These are phyloP conservation scores for Hericium rajendrae DNA, from an alignment of 768 basidiomycete genomes.

Conservation along the genomic window DNA sequence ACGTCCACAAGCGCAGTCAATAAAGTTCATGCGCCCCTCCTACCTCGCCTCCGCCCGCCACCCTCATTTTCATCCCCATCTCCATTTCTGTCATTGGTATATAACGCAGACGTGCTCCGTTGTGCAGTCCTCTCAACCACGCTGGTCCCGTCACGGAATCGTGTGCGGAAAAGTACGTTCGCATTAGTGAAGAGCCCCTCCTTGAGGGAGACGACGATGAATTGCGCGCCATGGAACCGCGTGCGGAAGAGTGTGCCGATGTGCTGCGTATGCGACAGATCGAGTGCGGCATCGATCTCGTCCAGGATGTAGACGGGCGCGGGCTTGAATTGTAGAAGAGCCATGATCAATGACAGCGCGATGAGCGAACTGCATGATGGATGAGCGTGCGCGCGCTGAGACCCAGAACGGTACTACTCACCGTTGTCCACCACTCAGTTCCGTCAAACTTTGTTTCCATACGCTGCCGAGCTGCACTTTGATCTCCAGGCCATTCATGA, in stretches of 20 bases:
- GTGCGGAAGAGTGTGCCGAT: conserved; percentile 97
- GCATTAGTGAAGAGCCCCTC: conserved; percentile 97
- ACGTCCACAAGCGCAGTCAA: no score
- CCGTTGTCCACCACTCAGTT: conserved; percentile 96
- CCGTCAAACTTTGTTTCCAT: conserved; percentile 97
- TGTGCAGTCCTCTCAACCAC: conserved; percentile 77
- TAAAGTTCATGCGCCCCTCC: no score
- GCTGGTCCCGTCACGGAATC: conserved; percentile 90
- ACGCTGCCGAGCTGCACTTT: conserved; percentile 91
- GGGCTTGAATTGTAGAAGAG: conserved; percentile 97
- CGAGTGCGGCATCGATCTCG: conserved; percentile 96
- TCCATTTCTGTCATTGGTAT: conserved; percentile 10
- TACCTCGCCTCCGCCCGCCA: no score
- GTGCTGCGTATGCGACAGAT: conserved; percentile 93
- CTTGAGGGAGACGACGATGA: conserved; percentile 95
- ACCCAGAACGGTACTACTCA: conserved; percentile 26
- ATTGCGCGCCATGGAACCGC: conserved; percentile 95
- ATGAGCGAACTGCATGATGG: conserved; percentile 72
- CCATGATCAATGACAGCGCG: conserved; percentile 96
- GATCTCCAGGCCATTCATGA: conserved; percentile 94
- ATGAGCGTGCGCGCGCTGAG: background rate
- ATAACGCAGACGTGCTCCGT: conserved; percentile 42
- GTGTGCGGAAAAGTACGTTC: conserved; percentile 87
- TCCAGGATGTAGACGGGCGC: conserved; percentile 99
- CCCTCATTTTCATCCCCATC: no score